phyloP scores from a whole-genome alignment of 768 basidiomycete genomes.

The Russula griseocarnosa region DNA sequence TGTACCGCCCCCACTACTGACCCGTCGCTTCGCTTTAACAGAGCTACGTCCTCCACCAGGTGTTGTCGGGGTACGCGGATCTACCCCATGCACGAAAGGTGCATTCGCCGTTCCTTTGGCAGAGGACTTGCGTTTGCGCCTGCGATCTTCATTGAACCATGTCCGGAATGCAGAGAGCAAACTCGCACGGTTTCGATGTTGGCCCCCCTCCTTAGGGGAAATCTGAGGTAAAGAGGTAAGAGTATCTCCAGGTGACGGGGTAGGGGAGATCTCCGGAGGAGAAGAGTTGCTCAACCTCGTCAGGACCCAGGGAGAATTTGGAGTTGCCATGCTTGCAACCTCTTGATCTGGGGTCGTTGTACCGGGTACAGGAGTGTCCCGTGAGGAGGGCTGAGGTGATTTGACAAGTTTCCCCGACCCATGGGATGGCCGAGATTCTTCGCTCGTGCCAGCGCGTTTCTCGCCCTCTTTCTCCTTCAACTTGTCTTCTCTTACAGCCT shows the following conservation, averaged over 20 bases:
- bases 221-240: slow-evolving; percentile 47
- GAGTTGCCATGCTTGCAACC: slow-evolving; percentile 27
- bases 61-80: slow-evolving; percentile 17
- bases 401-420: slow-evolving; percentile 66
- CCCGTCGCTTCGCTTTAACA: slow-evolving; percentile 44
- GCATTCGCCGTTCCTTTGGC: slow-evolving; percentile 20
- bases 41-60: slow-evolving; percentile 33
- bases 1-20: slow-evolving; percentile 40
- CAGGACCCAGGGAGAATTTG: slow-evolving; percentile 68
- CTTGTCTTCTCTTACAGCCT: slow-evolving; percentile 63
- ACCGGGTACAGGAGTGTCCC: slow-evolving; percentile 43
- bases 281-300: slow-evolving; percentile 31
- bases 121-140: slow-evolving; percentile 71
- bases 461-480: slow-evolving; percentile 42
- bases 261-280: slow-evolving; percentile 42
- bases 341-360: slow-evolving; percentile 50
- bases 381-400: slow-evolving; percentile 65
- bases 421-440: slow-evolving; percentile 63
- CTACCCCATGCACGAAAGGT: slow-evolving; percentile 19
- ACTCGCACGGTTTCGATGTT: slow-evolving; percentile 67
- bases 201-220: slow-evolving; percentile 35
- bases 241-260: slow-evolving; percentile 51
- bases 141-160: slow-evolving; percentile 91
- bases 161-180: slow-evolving; percentile 79
- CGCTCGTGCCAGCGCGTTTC: slow-evolving; percentile 44